Conservation (phyloP, 148 eudicot genomes). For the Dianthus caryophyllus region DNA sequence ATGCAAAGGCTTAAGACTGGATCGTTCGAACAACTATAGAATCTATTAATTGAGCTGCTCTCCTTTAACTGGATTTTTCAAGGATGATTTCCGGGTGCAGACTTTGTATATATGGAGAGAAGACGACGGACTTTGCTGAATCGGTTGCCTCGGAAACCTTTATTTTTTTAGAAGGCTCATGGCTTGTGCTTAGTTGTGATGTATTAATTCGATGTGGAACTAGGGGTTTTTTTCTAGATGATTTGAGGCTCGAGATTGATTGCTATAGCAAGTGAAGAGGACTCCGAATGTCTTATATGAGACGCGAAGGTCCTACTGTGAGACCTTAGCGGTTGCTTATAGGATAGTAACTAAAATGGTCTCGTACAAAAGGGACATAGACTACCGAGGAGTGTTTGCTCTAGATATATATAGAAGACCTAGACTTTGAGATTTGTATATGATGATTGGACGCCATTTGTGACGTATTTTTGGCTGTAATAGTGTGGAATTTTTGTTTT, state of each 20-base stretch:
- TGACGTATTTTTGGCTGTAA: slow-evolving; percentile 11
- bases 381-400: slow-evolving; percentile 6
- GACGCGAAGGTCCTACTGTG: too few species aligned
- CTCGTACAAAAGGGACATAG: not conserved
- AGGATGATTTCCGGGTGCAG: not conserved
- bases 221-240: slow-evolving; percentile 9
- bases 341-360: too few species aligned
- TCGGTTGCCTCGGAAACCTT: slow-evolving; percentile 12
- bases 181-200: slow-evolving; percentile 15
- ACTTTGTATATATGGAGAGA: not conserved
- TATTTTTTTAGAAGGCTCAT: slow-evolving; percentile 1
- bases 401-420: slow-evolving; percentile 18
- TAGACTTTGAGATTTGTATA: slow-evolving; percentile 26
- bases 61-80: not conserved
- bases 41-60: slow-evolving; percentile 5
- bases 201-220: not conserved
- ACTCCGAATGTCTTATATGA: too few species aligned
- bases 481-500: slow-evolving; percentile 15
- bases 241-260: slow-evolving; percentile 6
- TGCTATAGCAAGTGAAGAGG: not conserved
- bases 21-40: slow-evolving; percentile 64
- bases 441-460: slow-evolving; percentile 8
- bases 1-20: slow-evolving; percentile 98
- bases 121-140: slow-evolving; percentile 1
- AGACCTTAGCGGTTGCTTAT: too few species aligned